Evolutionary conservation across 1,284 basidiomycete species (phyloP).

Genomic region (Naganishia sp.): DNA sequence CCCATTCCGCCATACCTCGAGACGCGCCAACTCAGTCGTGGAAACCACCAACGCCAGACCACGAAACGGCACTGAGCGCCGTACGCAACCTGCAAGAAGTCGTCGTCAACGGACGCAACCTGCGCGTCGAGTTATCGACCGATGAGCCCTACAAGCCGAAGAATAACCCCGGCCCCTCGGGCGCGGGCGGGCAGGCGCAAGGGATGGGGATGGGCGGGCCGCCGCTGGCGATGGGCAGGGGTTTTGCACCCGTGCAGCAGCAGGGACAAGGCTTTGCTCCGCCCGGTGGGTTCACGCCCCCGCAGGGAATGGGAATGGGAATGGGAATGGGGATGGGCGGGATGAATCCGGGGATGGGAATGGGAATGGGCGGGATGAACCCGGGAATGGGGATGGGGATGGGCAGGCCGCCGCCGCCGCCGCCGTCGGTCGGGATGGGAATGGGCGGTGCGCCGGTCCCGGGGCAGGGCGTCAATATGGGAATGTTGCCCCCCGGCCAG

Average conservation of each 20-base stretch:
- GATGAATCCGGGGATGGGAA: constrained; percentile 19
- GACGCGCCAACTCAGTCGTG: background rate
- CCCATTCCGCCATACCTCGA: background rate
- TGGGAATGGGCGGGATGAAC: constrained; percentile 1
- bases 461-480: constrained; percentile 37
- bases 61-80: constrained; percentile 83
- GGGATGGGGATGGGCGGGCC: constrained; percentile 61
- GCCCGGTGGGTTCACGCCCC: constrained; percentile 45
- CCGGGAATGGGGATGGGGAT: constrained; percentile 19
- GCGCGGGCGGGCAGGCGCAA: constrained; percentile 55
- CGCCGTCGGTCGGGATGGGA: constrained; percentile 13
- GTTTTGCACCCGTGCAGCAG: constrained; percentile 39
- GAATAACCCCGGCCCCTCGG: constrained; percentile 64
- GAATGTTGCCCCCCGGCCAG: constrained; percentile 74
- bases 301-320: constrained; percentile 20
- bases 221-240: constrained; percentile 52
- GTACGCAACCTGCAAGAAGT: constrained; percentile 83
- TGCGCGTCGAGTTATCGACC: constrained; percentile 73
- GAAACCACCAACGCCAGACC: constrained; percentile 61
- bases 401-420: constrained; percentile 6
- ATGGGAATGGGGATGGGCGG: constrained; percentile 14
- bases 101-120: constrained; percentile 76
- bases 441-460: constrained; percentile 16
- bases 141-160: constrained; percentile 61
- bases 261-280: constrained; percentile 43